A percentile compares a stretch with the other conserved stretches of the same genome.
phyloP scores from a whole-genome alignment of 1,284 basidiomycete species.

The Ustilago tritici region DNA sequence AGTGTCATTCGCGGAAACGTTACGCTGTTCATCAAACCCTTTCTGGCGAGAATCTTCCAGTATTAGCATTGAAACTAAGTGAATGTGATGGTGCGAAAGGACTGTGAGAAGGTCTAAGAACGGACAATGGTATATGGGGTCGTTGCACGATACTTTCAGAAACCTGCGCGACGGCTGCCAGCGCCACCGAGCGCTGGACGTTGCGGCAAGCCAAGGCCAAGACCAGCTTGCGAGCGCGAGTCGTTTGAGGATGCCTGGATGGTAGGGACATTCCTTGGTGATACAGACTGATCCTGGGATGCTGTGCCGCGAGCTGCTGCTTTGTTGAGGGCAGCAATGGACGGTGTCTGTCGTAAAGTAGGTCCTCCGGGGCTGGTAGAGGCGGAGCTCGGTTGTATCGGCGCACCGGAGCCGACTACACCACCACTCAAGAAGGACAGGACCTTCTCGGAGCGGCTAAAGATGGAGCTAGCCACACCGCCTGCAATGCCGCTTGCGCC shows the following conservation, averaged over 20 bases:
- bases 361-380: constrained; percentile 13
- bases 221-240: constrained; percentile 21
- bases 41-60: too few relatives aligned
- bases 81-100: neutral
- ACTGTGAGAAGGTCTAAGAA: neutral
- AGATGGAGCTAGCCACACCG: constrained; percentile 34
- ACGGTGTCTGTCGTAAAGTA: constrained; percentile 33
- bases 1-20: too few relatives aligned
- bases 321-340: constrained; percentile 42
- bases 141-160: constrained; percentile 8
- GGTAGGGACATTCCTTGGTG: constrained; percentile 10
- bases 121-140: neutral
- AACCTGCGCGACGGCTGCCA: constrained; percentile 36
- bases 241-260: neutral
- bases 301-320: constrained; percentile 40
- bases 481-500: constrained; percentile 22
- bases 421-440: constrained; percentile 47
- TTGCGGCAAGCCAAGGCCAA: constrained; percentile 34
- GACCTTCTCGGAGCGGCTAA: constrained; percentile 47
- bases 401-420: constrained; percentile 31
- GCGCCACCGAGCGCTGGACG: constrained; percentile 32
- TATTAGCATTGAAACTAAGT: neutral
- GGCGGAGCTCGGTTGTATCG: constrained; percentile 28
- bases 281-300: constrained; percentile 36
- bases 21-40: too few relatives aligned